Percentiles rank a stretch among this genome's conserved stretches.
Evolutionary conservation across 768 basidiomycete genomes (phyloP).

Genomic region (Steccherinum ochraceum): DNA sequence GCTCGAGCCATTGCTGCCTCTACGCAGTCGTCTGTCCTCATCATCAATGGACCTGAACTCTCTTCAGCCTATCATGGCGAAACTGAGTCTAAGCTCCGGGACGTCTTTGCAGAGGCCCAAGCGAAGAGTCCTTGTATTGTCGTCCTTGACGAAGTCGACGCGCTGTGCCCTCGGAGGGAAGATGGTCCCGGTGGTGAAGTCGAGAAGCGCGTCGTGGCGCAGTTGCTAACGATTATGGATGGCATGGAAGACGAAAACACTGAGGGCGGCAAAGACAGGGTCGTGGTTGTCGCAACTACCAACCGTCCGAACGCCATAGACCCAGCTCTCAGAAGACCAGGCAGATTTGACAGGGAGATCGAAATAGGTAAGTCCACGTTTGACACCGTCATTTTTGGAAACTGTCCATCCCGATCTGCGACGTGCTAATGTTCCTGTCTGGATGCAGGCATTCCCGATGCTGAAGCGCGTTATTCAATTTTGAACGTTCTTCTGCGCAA

Average conservation of each 20-base stretch:
- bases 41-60: constrained; percentile 93
- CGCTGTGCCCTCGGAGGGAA: constrained; percentile 85
- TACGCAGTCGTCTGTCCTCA: constrained; percentile 79
- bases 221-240: constrained; percentile 89
- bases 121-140: constrained; percentile 85
- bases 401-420: too few species aligned
- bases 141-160: constrained; percentile 94
- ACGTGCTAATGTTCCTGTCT: too few species aligned
- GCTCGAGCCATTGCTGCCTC: constrained; percentile 91
- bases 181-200: constrained; percentile 91
- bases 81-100: constrained; percentile 85
- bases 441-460: constrained; percentile 78
- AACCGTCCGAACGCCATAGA: constrained; percentile 95
- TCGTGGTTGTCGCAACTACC: constrained; percentile 95
- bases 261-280: constrained; percentile 42
- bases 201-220: constrained; percentile 93
- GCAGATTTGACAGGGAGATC: constrained; percentile 90
- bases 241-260: constrained; percentile 60
- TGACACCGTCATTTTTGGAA: background rate
- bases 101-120: constrained; percentile 83
- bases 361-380: constrained; percentile 68
- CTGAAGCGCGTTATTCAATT: constrained; percentile 78
- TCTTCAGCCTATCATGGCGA: constrained; percentile 97
- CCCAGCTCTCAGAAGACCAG: constrained; percentile 84
- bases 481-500: constrained; percentile 77